These are phyloP conservation scores for Glutinoglossum americanum DNA, from an alignment of 495 filamentous ascomycete species.

Conservation along the genomic window DNA sequence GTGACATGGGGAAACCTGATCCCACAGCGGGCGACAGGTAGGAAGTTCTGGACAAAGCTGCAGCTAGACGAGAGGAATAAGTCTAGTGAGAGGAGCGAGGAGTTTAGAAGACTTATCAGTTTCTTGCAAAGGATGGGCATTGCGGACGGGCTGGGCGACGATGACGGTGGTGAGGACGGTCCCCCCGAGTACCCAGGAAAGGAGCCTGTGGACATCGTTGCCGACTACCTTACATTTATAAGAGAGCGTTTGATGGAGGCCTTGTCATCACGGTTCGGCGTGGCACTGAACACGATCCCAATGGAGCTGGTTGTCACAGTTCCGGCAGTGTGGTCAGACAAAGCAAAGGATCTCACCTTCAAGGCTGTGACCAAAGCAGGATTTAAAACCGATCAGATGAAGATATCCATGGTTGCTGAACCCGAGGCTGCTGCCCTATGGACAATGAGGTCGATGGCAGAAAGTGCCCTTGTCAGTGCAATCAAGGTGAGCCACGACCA, in stretches of 20 bases:
- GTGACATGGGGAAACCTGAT: not conserved
- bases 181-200: constrained; percentile 3
- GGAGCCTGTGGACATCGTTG: constrained; percentile 1
- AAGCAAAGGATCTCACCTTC: constrained; percentile 4
- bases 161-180: not conserved
- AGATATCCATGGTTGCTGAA: not conserved
- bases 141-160: not conserved
- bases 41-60: not conserved
- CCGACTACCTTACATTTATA: not conserved
- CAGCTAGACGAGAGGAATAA: not conserved
- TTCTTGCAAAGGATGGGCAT: not conserved
- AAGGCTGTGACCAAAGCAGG: constrained; percentile 1
- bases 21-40: not conserved
- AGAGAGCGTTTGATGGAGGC: not conserved
- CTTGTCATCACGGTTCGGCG: not conserved
- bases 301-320: constrained; percentile 6
- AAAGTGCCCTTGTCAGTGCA: not conserved
- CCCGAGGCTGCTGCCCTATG: constrained; percentile 5
- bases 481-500: not conserved
- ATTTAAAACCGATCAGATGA: not conserved
- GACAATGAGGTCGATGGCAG: not conserved
- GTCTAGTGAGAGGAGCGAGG: not conserved
- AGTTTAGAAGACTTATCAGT: not conserved
- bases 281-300: not conserved
- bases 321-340: constrained; percentile 7